Evolutionary conservation across 805 yeast genomes (phyloP), one percentile per base, ranked within the genome.

Genomic region (Ogataea glucozyma): DNA sequence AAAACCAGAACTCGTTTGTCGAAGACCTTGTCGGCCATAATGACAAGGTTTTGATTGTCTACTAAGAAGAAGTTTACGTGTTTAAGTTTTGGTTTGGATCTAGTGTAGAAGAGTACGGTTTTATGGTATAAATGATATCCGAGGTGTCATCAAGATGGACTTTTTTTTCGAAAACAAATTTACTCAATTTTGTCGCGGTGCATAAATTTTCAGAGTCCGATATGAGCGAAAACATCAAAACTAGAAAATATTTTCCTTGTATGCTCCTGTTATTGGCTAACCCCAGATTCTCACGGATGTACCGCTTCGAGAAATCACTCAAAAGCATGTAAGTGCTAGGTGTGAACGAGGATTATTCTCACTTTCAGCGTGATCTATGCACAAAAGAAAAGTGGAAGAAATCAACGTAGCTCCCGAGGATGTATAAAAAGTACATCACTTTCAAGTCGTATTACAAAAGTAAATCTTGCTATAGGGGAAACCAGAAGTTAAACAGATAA

Each of bases 41-140:
- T 26, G 53, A 54, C 36, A 61, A 61, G 44, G 49, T 61, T 16
- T 24, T 61, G 33, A 43, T 58, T 20, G 48, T 61, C 12, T 52
- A 49, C 36, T 58, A 40, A 44, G 30, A 16, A 19, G 18, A 4
- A 16, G 10, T 33, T 20, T 21, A 11, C 18, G 19, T 22, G 4
- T 24, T 11, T 32, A 5, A n/a, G 6, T 31, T 18, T 17, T 31
- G n/a, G 30, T 26, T 26, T 26, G n/a, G 30, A 13, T 26, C 7
- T 13, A n/a, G n/a, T n/a, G n/a, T n/a, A n/a, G n/a, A n/a, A n/a
- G n/a, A n/a, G n/a, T n/a, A n/a, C n/a, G n/a, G n/a, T n/a, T n/a
- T n/a, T n/a, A n/a, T n/a, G n/a, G n/a, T n/a, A n/a, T n/a, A n/a
- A n/a, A n/a, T n/a, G n/a, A n/a, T n/a, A n/a, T n/a, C n/a, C n/a